These are phyloP conservation scores for Candida frijolesensis DNA, from an alignment of 1,139 yeast species.

Conservation along the genomic window DNA sequence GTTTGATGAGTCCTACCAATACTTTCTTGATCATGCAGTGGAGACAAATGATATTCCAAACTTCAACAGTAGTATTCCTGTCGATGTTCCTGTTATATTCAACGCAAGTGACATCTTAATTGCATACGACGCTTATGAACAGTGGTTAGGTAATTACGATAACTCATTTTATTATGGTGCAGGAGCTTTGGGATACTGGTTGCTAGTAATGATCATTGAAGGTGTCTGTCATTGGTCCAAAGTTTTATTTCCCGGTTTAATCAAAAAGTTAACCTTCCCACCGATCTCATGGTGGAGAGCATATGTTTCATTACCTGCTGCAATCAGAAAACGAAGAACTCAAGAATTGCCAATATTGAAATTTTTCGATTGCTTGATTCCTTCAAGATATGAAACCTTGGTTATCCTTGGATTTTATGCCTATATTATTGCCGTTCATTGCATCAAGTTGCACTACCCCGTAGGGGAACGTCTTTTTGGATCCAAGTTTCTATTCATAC, in stretches of 20 bases:
- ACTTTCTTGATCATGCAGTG: slow-evolving; percentile 22
- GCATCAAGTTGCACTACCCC: slow-evolving; percentile 22
- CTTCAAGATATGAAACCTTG: slow-evolving; percentile 27
- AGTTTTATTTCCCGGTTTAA: slow-evolving; percentile 26
- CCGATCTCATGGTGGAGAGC: slow-evolving; percentile 28
- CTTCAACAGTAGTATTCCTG: slow-evolving; percentile 22
- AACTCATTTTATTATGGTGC: slow-evolving; percentile 49
- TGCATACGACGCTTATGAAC: slow-evolving; percentile 1
- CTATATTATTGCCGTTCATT: slow-evolving; percentile 42
- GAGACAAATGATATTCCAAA: slow-evolving; percentile 20
- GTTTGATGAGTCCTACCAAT: slow-evolving; percentile 19
- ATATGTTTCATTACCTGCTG: slow-evolving; percentile 34
- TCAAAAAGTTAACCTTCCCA: slow-evolving; percentile 24
- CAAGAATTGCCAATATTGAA: slow-evolving; percentile 21
- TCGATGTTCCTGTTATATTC: slow-evolving; percentile 26
- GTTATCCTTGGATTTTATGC: slow-evolving; percentile 39
- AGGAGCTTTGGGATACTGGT: slow-evolving; percentile 53
- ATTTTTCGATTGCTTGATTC: slow-evolving; percentile 26
- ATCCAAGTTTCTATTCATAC: slow-evolving; percentile 16
- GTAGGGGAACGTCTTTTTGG: slow-evolving; percentile 5
- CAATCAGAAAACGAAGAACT: slow-evolving; percentile 24
- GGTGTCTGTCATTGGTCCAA: slow-evolving; percentile 44
- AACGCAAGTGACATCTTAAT: slow-evolving; percentile 15
- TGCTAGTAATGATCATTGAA: slow-evolving; percentile 40
- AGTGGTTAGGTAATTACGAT: slow-evolving; percentile 36